Percentiles rank a stretch among this genome's conserved stretches.
Conservation (phyloP, 2,329 filamentous ascomycete genomes). For the Fusarium compactum region DNA sequence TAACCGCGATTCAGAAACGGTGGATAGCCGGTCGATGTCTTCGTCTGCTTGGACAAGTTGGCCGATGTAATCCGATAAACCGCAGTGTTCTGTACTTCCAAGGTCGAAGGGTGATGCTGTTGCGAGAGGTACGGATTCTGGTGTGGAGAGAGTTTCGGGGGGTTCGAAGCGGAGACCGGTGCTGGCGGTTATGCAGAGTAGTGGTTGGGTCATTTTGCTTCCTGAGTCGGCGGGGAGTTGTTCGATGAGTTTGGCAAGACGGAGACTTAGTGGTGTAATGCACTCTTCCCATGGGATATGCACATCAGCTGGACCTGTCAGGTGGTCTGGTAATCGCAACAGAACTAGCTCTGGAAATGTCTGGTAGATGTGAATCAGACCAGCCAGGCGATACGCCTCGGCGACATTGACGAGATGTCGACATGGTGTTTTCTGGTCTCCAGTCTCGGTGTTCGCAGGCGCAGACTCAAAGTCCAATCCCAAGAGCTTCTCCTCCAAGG, state of each 20-base stretch:
- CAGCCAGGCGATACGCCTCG: constrained; percentile 54
- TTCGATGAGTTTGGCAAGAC: constrained; percentile 47
- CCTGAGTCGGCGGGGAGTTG: constrained; percentile 51
- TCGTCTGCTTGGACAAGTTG: constrained; percentile 31
- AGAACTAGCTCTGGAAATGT: constrained; percentile 53
- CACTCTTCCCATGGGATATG: constrained; percentile 50
- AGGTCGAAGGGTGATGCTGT: not conserved
- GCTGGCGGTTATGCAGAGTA: constrained; percentile 52
- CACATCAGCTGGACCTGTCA: not conserved
- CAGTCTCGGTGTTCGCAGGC: constrained; percentile 42
- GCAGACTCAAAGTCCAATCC: constrained; percentile 45
- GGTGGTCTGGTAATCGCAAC: constrained; percentile 44
- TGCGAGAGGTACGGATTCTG: not conserved
- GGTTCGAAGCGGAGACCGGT: constrained; percentile 47
- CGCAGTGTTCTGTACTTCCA: constrained; percentile 19
- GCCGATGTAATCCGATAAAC: constrained; percentile 28
- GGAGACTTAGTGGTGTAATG: constrained; percentile 49
- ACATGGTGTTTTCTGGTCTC: constrained; percentile 45
- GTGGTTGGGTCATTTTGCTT: constrained; percentile 52
- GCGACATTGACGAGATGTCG: constrained; percentile 52
- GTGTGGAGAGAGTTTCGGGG: accelerated
- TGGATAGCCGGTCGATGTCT: constrained; percentile 18
- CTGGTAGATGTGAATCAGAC: constrained; percentile 56
- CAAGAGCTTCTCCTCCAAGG: constrained; percentile 51
- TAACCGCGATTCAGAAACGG: constrained; percentile 5